Conservation (phyloP, 2,329 filamentous ascomycete species). For the Penicillium sp. region DNA sequence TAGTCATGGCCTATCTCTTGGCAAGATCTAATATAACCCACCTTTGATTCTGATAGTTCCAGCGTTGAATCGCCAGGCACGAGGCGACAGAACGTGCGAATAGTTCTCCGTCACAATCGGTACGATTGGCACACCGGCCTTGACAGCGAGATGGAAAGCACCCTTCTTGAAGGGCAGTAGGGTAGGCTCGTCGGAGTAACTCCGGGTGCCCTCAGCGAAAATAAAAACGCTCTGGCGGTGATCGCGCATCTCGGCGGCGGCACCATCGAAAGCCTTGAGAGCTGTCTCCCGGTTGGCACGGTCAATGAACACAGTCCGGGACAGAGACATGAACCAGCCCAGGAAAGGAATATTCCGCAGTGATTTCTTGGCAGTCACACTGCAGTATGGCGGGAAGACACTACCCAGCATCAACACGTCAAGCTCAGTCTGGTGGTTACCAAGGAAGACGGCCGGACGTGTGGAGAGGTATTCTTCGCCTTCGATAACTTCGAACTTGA, state of each 20-base stretch:
- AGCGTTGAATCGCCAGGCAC: constrained; percentile 63
- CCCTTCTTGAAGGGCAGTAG: constrained; percentile 98
- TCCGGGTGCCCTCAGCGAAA: constrained; percentile 79
- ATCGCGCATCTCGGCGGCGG: constrained; percentile 73
- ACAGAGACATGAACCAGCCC: constrained; percentile 91
- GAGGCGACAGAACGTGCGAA: constrained; percentile 67
- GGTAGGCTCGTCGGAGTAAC: constrained; percentile 76
- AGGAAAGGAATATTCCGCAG: constrained; percentile 78
- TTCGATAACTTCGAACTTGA: constrained; percentile 70
- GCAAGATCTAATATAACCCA: constrained; percentile 40
- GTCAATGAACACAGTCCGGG: constrained; percentile 92
- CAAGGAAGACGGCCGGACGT: constrained; percentile 85
- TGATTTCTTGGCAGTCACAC: constrained; percentile 86
- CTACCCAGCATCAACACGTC: constrained; percentile 88
- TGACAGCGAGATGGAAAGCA: constrained; percentile 91
- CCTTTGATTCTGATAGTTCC: constrained; percentile 75
- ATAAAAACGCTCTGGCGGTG: constrained; percentile 62
- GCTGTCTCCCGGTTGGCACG: constrained; percentile 80
- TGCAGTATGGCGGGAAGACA: constrained; percentile 89
- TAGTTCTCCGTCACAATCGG: constrained; percentile 82
- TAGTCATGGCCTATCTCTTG: background rate
- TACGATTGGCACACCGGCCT: constrained; percentile 90
- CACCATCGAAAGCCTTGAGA: constrained; percentile 78
- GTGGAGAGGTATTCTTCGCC: constrained; percentile 65
- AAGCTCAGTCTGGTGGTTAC: constrained; percentile 94